phyloP scores from a whole-genome alignment of 139 green algal genomes.

The Chlorella sp. region DNA sequence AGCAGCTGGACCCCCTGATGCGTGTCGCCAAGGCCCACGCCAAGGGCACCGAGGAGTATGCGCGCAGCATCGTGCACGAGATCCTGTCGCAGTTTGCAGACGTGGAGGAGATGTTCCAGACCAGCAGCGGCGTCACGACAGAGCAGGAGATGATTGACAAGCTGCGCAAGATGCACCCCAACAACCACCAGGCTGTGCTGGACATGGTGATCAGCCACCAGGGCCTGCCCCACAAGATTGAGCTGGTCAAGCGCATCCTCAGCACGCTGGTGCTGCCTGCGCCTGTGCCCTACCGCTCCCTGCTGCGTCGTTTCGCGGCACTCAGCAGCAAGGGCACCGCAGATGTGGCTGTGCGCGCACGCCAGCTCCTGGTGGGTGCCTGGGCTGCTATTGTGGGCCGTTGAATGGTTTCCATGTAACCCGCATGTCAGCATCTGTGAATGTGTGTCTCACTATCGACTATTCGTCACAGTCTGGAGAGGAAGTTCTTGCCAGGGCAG shows the following conservation, averaged over 20 bases:
- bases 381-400: too few relatives aligned
- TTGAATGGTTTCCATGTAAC: too few relatives aligned
- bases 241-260: constrained; percentile 76
- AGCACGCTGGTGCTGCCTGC: constrained; percentile 60
- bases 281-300: constrained; percentile 61
- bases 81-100: constrained; percentile 73
- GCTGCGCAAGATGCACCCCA: constrained; percentile 64
- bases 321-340: constrained; percentile 43
- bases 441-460: too few relatives aligned
- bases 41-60: constrained; percentile 52
- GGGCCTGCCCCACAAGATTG: constrained; percentile 56
- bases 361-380: too few relatives aligned
- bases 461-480: too few relatives aligned
- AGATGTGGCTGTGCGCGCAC: constrained; percentile 40
- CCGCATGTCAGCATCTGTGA: too few relatives aligned
- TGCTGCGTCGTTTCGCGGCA: constrained; percentile 69
- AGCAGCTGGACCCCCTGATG: constrained; percentile 64
- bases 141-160: constrained; percentile 86
- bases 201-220: constrained; percentile 78
- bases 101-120: constrained; percentile 70
- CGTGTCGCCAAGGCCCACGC: constrained; percentile 53
- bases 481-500: too few relatives aligned
- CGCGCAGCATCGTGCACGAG: constrained; percentile 40
- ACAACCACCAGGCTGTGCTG: too few relatives aligned
- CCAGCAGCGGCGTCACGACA: constrained; percentile 37